Evolutionary conservation across 768 basidiomycete genomes (phyloP), one percentile per base, ranked within the genome.

Genomic region (Xerocomellus chrysenteron): DNA sequence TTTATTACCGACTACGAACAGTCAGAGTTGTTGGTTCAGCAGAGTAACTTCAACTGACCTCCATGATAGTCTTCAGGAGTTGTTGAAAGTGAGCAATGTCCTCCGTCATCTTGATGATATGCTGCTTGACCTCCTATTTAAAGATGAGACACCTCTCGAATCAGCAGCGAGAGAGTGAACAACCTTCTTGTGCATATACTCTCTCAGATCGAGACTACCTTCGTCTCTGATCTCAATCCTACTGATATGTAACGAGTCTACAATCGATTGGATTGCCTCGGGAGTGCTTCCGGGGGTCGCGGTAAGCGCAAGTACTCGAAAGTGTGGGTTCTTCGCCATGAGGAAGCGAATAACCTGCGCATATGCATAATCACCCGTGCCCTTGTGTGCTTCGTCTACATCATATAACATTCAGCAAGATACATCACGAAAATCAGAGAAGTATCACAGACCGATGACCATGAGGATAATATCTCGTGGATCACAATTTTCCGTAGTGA

Each of bases 161-260:
- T 55, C n/a, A 41, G 51, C 13, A 14, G 32, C 32, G 30, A 42
- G n/a, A 14, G 26, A 37, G 50, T 58, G 64, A 69, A 40, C 57
- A 30, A 87, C 92, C 81, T 98, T 99, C 61, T 90, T 83, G 66
- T 94, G 87, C 63, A 96, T 82, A 67, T 96, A 99, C 36, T 81
- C 80, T 60, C 82, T 82, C 36, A 98, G 78, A 74, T 98, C 97
- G 26, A 94, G 72, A 64, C 93, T 94, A 54, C 86, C 80, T 66
- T 98, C 97, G 66, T 96, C 86, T 50, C 97, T 83, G 59, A 98
- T 92, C 67, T 98, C 96, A 55, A 99, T 95, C 55, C 86, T 84
- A 62, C 94, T 94, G 53, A 99, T 94, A 66, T 98, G 97, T 12
- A 99, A 75, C 17, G 87, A 86, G 68, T 98, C 93, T n/a, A 98